A percentile compares a stretch with the other conserved stretches of the same genome.
phyloP scores from a whole-genome alignment of 768 basidiomycete species.

The Russula foetens region DNA sequence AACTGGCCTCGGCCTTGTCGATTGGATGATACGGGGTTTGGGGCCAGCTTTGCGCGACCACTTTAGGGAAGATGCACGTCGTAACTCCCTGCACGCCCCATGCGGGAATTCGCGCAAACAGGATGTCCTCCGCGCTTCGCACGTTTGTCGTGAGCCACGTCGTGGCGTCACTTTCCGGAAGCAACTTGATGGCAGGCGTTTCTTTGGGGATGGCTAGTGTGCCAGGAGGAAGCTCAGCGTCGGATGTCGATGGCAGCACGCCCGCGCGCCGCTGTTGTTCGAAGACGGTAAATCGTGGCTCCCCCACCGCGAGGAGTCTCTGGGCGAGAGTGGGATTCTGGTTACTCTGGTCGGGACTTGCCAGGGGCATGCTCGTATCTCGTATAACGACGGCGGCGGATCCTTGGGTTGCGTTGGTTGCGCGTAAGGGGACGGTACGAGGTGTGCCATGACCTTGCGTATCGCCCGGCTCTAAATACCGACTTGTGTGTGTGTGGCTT shows the following conservation, averaged over 20 bases:
- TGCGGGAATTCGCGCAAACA: neutral
- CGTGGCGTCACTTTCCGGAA: neutral
- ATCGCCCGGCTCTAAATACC: too few species aligned
- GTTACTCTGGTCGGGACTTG: neutral
- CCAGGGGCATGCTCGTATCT: neutral
- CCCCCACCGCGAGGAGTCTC: neutral
- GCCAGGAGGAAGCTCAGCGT: neutral
- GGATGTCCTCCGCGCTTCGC: neutral
- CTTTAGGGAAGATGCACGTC: neutral
- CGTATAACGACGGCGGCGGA: neutral
- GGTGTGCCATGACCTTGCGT: too few species aligned
- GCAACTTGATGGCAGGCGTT: neutral
- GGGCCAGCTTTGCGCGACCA: neutral
- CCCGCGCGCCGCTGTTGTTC: neutral
- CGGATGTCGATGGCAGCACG: neutral
- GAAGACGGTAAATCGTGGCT: neutral
- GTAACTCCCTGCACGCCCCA: neutral
- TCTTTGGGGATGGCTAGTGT: neutral
- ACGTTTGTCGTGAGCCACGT: neutral
- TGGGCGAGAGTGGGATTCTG: neutral
- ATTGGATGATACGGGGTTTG: neutral
- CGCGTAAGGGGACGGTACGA: too few species aligned
- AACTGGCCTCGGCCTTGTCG: neutral
- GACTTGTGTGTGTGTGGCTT: too few species aligned
- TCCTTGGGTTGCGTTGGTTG: too few species aligned